phyloP scores from a whole-genome alignment of 2,329 filamentous ascomycete genomes.

The Hypoxylon sp. region DNA sequence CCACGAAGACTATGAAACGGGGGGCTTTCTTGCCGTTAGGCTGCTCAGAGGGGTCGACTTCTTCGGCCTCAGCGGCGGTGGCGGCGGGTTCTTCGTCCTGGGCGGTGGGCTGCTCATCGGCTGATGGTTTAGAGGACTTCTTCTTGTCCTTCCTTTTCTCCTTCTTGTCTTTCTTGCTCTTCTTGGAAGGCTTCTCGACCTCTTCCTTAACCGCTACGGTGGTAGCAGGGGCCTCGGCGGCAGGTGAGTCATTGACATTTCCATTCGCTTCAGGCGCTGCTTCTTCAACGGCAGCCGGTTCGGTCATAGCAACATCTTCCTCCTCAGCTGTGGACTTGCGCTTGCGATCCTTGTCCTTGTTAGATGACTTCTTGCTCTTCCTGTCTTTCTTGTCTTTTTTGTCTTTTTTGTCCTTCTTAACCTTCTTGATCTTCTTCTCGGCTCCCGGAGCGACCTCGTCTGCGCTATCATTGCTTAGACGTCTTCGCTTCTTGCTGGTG shows the following conservation, averaged over 20 bases:
- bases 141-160: constrained; percentile 55
- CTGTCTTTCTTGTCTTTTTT: constrained; percentile 47
- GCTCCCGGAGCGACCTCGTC: constrained; percentile 23
- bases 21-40: constrained; percentile 59
- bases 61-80: constrained; percentile 28
- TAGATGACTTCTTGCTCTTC: constrained; percentile 42
- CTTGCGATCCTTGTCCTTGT: constrained; percentile 36
- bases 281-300: constrained; percentile 15
- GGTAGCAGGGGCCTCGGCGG: constrained; percentile 2
- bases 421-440: constrained; percentile 47
- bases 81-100: constrained; percentile 35
- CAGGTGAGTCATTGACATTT: constrained; percentile 15
- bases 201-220: constrained; percentile 39
- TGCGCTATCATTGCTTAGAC: constrained; percentile 43
- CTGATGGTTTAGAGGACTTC: constrained; percentile 31
- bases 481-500: constrained; percentile 51
- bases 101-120: constrained; percentile 20
- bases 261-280: constrained; percentile 28
- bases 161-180: constrained; percentile 53
- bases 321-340: constrained; percentile 30
- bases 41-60: constrained; percentile 13
- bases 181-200: constrained; percentile 42
- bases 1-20: constrained; percentile 85
- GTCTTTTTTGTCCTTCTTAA: constrained; percentile 47
- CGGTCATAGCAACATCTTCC: constrained; percentile 19